Base-by-base conservation (phyloP, 1,139 yeast genomes). In the Tardiomyces digboiensis region DNA sequence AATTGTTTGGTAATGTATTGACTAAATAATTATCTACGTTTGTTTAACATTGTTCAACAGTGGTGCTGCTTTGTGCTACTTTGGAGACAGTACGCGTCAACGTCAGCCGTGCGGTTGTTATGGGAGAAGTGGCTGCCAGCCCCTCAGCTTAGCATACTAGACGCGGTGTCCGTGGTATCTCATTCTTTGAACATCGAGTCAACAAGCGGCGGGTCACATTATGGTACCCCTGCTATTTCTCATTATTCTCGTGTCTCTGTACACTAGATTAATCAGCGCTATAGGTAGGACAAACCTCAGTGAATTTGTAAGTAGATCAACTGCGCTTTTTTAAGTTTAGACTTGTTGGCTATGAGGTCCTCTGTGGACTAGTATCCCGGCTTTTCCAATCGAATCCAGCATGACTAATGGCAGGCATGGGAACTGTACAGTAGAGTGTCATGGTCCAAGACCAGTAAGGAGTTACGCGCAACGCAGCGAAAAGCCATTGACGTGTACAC, bases 401-500 rank as follows among this genome's bases (percentile, higher is more conserved):
- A 26, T 5, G 8, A 26, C 33, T 26, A 26, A 26, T 16, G 14
- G 5, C 10, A 26, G 33, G 33, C 33, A 26, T 26, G 33, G 33
- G 33, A 26, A 16, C 33, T 26, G 33, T 26, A 26, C 33, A 26
- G 33, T 26, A n/a, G 33, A 5, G 33, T 26, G 5, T 26, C 33
- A 16, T 26, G 33, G 33, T 26, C 33, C 33, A 26, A 26, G 33
- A 8, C 33, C 10, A 16, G 33, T 16, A 26, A 26, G 33, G 58
- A 66, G 42, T 65, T 77, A 42, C 61, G 68, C 7, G 49, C 50
- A 2, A 67, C 73, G 47, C 69, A 73, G 47, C 54, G 58, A 7
- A 75, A 81, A 53, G 75, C 82, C 40, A 58, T 62, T 7, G 62
- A 65, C 21, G 58, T 80, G 21, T 68, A 74, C 51, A 67, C 66